Conservation (phyloP, 148 eudicot genomes). For the Silene latifolia region DNA sequence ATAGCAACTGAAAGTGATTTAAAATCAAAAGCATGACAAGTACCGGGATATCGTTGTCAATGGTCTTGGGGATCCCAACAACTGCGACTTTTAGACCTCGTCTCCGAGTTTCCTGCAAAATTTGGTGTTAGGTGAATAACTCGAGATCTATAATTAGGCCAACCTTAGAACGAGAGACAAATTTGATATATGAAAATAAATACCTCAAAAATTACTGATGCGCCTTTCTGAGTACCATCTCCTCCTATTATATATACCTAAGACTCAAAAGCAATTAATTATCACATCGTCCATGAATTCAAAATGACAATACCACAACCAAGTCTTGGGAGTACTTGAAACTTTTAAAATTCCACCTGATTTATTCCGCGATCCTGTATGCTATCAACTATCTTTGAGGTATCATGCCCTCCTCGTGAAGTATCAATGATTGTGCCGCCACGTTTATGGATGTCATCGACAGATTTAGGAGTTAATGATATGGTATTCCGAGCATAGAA, state of each 20-base stretch:
- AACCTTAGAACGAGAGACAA: background rate
- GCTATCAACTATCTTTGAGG: constrained; percentile 85
- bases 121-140: background rate
- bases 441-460: constrained; percentile 84
- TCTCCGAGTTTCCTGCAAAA: constrained; percentile 44
- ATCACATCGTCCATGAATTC: background rate
- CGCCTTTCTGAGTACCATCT: constrained; percentile 59
- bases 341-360: constrained; percentile 42
- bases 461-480: constrained; percentile 73
- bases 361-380: constrained; percentile 89
- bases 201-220: constrained; percentile 55
- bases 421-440: constrained; percentile 93
- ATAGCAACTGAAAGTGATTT: background rate
- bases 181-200: background rate
- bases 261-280: constrained; percentile 1
- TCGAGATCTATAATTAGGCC: background rate
- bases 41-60: constrained; percentile 62
- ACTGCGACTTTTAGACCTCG: constrained; percentile 56
- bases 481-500: constrained; percentile 82
- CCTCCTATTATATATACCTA: constrained; percentile 58
- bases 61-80: constrained; percentile 53
- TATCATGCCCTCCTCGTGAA: constrained; percentile 88
- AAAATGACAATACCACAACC: background rate
- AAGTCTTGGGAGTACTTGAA: background rate
- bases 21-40: background rate